A percentile compares a stretch with the other conserved stretches of the same genome.
phyloP scores from a whole-genome alignment of 2,329 filamentous ascomycete species.

The Domatiomyces globalis region DNA sequence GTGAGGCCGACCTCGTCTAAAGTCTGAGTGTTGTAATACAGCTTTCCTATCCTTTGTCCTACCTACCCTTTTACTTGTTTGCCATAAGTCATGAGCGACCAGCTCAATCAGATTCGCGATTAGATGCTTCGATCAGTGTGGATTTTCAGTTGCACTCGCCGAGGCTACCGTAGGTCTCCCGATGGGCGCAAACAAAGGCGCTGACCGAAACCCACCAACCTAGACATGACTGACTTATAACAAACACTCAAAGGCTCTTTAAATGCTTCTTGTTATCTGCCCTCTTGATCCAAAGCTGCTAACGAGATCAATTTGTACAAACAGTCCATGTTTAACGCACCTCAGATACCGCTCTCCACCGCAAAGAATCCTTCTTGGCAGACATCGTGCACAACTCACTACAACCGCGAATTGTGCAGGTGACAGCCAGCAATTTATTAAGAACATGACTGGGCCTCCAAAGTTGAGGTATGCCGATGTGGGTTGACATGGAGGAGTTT shows the following conservation, averaged over 20 bases:
- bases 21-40: too few relatives aligned
- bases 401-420: not conserved
- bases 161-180: too few relatives aligned
- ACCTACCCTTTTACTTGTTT: too few relatives aligned
- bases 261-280: not conserved
- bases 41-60: too few relatives aligned
- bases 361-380: not conserved
- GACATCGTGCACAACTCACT: not conserved
- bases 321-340: not conserved
- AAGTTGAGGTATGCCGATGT: slow-evolving; percentile 34
- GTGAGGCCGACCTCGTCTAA: not conserved
- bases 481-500: slow-evolving; percentile 16
- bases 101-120: too few relatives aligned
- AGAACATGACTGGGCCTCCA: slow-evolving; percentile 9
- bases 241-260: not conserved
- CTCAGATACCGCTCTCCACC: too few relatives aligned
- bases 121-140: too few relatives aligned
- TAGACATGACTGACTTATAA: not conserved
- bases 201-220: too few relatives aligned
- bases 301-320: not conserved
- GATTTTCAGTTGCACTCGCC: too few relatives aligned
- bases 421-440: not conserved
- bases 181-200: not conserved
- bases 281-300: not conserved
- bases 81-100: too few relatives aligned